Evolutionary conservation across 768 basidiomycete genomes (phyloP).

Genomic region (Boletus coccyginus): DNA sequence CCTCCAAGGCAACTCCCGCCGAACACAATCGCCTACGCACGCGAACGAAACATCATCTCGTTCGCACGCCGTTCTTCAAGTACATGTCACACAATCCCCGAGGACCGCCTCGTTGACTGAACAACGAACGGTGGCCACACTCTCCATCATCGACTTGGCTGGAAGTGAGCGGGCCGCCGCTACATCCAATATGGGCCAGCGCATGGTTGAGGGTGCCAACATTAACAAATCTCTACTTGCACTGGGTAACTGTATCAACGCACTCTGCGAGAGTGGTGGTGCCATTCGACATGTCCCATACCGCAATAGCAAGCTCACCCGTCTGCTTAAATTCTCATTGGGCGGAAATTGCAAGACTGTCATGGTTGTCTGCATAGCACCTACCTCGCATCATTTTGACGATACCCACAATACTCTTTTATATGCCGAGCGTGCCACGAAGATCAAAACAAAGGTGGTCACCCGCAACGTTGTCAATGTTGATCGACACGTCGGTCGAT

Average conservation of each 20-base stretch:
- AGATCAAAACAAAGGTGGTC: constrained; percentile 97
- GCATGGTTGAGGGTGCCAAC: constrained; percentile 98
- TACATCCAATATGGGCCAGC: constrained; percentile 94
- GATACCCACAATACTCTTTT: constrained; percentile 98
- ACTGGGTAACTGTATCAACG: constrained; percentile 97
- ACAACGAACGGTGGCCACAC: constrained; percentile 79
- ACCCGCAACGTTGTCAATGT: constrained; percentile 95
- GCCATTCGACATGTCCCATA: constrained; percentile 91
- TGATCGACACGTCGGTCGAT: constrained; percentile 91
- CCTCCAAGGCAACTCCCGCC: constrained; percentile 78
- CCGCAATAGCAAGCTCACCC: constrained; percentile 97
- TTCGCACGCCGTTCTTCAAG: constrained; percentile 96
- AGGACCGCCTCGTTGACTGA: constrained; percentile 84
- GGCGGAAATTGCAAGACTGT: constrained; percentile 99
- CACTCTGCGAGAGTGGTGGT: constrained; percentile 91
- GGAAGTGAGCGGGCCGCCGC: constrained; percentile 97
- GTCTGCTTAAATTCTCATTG: constrained; percentile 94
- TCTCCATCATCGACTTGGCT: constrained; percentile 97
- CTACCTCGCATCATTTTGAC: constrained; percentile 93
- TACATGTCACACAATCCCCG: constrained; percentile 86
- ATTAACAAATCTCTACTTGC: constrained; percentile 99
- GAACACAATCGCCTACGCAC: constrained; percentile 92
- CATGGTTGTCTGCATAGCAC: constrained; percentile 98
- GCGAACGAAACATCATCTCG: constrained; percentile 96
- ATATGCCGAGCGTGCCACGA: constrained; percentile 96